Percentiles rank a stretch among this genome's conserved stretches.
Evolutionary conservation across 2,329 filamentous ascomycete species (phyloP).

Genomic region (Cladophialophora yegresii): DNA sequence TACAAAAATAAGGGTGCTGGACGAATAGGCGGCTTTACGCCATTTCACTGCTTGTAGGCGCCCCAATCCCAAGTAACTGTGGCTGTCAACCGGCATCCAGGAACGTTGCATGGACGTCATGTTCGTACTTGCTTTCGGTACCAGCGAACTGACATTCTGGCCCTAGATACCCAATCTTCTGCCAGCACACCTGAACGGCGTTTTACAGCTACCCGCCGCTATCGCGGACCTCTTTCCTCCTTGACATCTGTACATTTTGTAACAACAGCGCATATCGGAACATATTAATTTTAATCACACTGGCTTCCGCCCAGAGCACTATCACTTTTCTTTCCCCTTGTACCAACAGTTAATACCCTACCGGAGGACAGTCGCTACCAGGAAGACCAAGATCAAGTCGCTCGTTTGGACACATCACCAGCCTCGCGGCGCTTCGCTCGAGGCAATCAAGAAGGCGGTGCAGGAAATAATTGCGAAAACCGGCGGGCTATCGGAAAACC

Average conservation of each 20-base stretch:
- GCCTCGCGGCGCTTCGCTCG: not conserved
- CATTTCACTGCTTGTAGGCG: constrained; percentile 15
- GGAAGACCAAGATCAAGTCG: constrained; percentile 11
- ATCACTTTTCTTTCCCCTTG: constrained; percentile 16
- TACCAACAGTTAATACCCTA: constrained; percentile 29
- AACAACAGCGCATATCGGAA: constrained; percentile 28
- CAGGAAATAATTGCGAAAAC: not conserved
- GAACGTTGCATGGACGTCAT: constrained; percentile 23
- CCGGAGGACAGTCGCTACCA: constrained; percentile 10
- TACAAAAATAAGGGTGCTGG: constrained; percentile 35
- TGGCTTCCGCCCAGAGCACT: constrained; percentile 14
- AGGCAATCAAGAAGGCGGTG: not conserved
- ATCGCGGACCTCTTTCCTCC: constrained; percentile 14
- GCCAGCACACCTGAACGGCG: constrained; percentile 16
- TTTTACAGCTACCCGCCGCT: constrained; percentile 22
- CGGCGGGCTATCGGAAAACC: constrained; percentile 16
- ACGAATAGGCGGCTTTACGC: constrained; percentile 33
- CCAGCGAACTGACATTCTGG: constrained; percentile 27
- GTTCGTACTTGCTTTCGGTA: constrained; percentile 11
- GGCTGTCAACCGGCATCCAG: constrained; percentile 16
- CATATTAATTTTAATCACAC: constrained; percentile 26
- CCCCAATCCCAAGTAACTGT: constrained; percentile 24
- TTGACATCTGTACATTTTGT: constrained; percentile 25
- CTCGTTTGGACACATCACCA: constrained; percentile 11
- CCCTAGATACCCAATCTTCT: constrained; percentile 27